A percentile compares a stretch with the other conserved stretches of the same genome.
These are phyloP conservation scores for Euphorbia pulcherrima DNA, from an alignment of 345 rosid genomes.

Conservation along the genomic window DNA sequence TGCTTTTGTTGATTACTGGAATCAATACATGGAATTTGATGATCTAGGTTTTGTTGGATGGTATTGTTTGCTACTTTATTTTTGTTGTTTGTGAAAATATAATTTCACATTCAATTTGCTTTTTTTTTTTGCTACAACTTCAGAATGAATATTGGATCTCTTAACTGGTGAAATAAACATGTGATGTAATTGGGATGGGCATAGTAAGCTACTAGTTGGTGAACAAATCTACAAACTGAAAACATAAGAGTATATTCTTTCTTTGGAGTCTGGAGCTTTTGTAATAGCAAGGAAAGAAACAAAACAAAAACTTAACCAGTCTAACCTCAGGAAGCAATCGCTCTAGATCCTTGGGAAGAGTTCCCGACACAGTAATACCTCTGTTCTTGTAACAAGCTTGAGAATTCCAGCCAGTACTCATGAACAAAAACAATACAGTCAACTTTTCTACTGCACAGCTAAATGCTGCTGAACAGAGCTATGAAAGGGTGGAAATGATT, in stretches of 20 bases:
- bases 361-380: no score
- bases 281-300: no score
- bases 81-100: constrained; percentile 6
- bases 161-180: neutral
- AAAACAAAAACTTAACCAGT: no score
- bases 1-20: neutral
- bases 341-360: no score
- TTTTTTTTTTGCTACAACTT: neutral
- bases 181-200: neutral
- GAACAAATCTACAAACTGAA: neutral
- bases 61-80: neutral
- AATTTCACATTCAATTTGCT: neutral
- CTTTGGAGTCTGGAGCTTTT: neutral
- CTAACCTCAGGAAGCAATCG: no score
- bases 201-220: neutral
- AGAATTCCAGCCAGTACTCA: no score
- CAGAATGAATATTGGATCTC: neutral
- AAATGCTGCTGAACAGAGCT: no score
- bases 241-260: neutral
- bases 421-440: no score
- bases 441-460: no score
- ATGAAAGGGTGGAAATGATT: no score
- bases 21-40: constrained; percentile 1
- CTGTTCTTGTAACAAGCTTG: no score
- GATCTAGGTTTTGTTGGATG: constrained; percentile 20